phyloP scores from a whole-genome alignment of 2,329 filamentous ascomycete species.

The Fusarium sp. region DNA sequence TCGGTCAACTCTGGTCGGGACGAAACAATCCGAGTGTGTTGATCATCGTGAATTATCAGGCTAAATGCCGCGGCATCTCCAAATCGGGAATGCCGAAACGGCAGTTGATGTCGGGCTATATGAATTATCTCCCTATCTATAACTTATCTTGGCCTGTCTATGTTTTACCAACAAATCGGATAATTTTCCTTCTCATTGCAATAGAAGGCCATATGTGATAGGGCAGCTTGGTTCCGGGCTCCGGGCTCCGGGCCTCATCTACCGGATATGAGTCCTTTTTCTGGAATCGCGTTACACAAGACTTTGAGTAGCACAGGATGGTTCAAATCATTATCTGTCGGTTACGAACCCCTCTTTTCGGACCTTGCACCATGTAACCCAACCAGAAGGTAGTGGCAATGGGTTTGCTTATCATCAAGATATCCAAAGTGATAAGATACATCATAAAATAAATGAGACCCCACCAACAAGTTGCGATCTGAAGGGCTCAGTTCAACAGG shows the following conservation, averaged over 20 bases:
- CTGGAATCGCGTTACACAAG: background rate
- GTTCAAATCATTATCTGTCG: background rate
- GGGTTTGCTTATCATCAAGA: background rate
- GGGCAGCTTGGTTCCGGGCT: fast-evolving
- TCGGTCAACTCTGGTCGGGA: background rate
- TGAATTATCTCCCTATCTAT: background rate
- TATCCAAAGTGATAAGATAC: background rate
- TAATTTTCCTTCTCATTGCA: fast-evolving
- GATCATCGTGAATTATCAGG: background rate
- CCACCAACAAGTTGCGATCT: fast-evolving
- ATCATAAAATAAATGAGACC: background rate
- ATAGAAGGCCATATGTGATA: background rate
- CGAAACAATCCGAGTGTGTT: background rate
- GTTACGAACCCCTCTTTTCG: background rate
- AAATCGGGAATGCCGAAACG: background rate
- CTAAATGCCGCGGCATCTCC: background rate
- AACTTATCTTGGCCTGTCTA: background rate
- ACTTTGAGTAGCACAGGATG: background rate
- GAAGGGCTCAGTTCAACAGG: no score
- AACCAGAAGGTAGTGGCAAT: background rate
- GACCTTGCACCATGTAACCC: background rate
- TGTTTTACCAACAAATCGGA: background rate
- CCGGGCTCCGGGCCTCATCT: background rate
- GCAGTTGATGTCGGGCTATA: background rate
- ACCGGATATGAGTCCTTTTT: background rate